These are phyloP conservation scores for Diplodia corticola DNA, from an alignment of 2,329 filamentous ascomycete genomes.

Conservation along the genomic window DNA sequence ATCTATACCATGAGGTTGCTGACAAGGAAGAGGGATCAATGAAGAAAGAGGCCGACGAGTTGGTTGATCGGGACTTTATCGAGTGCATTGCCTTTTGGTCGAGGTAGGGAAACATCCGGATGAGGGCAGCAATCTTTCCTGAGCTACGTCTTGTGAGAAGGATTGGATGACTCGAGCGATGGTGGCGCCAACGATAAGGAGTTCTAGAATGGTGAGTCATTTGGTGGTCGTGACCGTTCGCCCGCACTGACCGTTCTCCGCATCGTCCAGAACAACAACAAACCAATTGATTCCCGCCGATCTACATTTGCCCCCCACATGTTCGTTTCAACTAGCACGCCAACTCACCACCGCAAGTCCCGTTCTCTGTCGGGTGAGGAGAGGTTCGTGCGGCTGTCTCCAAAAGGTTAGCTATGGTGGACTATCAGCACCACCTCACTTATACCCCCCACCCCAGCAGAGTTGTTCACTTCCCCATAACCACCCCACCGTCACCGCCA, in stretches of 20 bases:
- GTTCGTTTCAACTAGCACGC: background rate
- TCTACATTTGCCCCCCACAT: background rate
- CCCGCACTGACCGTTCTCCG: constrained; percentile 2
- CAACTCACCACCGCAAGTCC: constrained; percentile 17
- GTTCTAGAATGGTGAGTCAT: background rate
- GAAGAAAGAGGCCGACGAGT: background rate
- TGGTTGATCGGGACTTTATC: background rate
- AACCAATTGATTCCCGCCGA: background rate
- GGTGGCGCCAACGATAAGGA: background rate
- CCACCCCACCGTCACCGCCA: background rate
- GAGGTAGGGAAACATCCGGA: background rate
- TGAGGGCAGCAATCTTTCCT: background rate
- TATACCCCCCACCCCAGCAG: background rate
- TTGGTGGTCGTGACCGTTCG: background rate
- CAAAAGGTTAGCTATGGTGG: background rate
- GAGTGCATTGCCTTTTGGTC: background rate
- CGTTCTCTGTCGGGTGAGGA: background rate
- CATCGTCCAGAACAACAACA: background rate
- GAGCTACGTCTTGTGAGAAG: background rate
- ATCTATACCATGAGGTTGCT: background rate
- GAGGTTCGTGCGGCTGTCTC: background rate
- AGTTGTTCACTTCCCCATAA: background rate
- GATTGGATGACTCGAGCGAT: background rate
- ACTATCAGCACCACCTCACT: background rate
- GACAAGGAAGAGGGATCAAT: background rate